Conservation (phyloP, 1,139 yeast species). For the Suzukiozyma palmioleophila region DNA sequence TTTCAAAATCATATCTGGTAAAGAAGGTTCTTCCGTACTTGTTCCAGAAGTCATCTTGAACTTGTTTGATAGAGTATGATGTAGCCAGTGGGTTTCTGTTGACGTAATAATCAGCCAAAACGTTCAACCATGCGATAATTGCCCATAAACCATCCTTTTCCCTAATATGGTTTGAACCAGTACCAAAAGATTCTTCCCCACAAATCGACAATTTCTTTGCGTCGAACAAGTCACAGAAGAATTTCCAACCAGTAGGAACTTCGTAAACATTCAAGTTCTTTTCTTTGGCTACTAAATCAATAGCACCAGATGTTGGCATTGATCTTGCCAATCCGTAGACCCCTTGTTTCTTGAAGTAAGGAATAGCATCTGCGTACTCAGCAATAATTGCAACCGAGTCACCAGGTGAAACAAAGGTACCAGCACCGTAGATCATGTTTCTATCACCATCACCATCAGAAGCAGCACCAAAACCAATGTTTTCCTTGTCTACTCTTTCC, state of each 20-base stretch:
- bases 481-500: constrained; percentile 71
- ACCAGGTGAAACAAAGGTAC: constrained; percentile 95
- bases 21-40: constrained; percentile 97
- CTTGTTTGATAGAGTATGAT: constrained; percentile 57
- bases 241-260: constrained; percentile 99
- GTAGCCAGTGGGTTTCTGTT: constrained; percentile 50
- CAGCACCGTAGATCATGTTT: constrained; percentile 96
- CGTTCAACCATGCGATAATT: constrained; percentile 92
- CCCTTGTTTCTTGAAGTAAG: constrained; percentile 84
- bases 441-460: constrained; percentile 99
- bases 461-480: constrained; percentile 94
- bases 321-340: constrained; percentile 94
- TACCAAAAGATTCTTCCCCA: constrained; percentile 98
- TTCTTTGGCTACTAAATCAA: constrained; percentile 82
- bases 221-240: constrained; percentile 92
- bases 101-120: constrained; percentile 74
- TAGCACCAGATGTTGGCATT: constrained; percentile 96
- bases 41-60: constrained; percentile 84
- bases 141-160: constrained; percentile 99
- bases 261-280: constrained; percentile 79
- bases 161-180: constrained; percentile 95
- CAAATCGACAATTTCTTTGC: constrained; percentile 91
- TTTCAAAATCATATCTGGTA: constrained; percentile 93
- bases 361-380: constrained; percentile 83
- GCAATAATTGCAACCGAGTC: constrained; percentile 97